Conservation (phyloP, 2,329 filamentous ascomycete genomes). For the Colletotrichum camelliae region DNA sequence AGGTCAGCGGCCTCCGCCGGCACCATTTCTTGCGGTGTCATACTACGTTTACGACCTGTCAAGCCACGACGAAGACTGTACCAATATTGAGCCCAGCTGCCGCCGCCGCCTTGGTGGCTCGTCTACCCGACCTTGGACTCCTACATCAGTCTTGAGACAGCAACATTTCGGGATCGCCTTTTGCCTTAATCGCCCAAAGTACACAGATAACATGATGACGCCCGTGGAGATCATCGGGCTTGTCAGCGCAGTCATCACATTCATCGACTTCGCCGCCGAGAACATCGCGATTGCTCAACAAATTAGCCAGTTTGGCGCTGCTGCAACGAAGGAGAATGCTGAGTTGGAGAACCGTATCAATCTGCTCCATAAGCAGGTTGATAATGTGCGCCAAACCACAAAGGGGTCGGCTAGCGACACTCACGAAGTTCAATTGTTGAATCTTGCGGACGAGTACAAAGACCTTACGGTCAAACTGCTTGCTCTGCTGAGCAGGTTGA, state of each 20-base stretch:
- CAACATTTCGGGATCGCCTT: background rate
- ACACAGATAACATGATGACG: background rate
- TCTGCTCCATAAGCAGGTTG: background rate
- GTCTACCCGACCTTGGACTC: background rate
- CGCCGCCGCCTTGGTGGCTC: background rate
- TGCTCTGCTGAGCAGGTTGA: background rate
- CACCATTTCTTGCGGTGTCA: background rate
- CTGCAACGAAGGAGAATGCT: background rate
- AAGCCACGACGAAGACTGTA: background rate
- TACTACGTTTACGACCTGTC: background rate
- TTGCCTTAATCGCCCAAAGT: background rate
- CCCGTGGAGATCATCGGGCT: background rate
- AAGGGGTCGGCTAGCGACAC: background rate
- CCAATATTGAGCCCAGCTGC: background rate
- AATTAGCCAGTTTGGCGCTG: background rate
- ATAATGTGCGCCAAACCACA: background rate
- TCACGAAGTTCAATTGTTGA: background rate
- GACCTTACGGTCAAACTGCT: background rate
- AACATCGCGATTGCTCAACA: background rate
- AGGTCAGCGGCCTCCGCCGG: background rate
- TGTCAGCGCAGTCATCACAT: background rate
- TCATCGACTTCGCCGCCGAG: slow-evolving; percentile 3
- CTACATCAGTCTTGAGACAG: background rate
- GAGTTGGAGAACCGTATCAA: background rate
- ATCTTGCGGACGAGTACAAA: background rate